Conservation (phyloP, 2,329 filamentous ascomycete species). For the Neoscytalidium dimidiatum region DNA sequence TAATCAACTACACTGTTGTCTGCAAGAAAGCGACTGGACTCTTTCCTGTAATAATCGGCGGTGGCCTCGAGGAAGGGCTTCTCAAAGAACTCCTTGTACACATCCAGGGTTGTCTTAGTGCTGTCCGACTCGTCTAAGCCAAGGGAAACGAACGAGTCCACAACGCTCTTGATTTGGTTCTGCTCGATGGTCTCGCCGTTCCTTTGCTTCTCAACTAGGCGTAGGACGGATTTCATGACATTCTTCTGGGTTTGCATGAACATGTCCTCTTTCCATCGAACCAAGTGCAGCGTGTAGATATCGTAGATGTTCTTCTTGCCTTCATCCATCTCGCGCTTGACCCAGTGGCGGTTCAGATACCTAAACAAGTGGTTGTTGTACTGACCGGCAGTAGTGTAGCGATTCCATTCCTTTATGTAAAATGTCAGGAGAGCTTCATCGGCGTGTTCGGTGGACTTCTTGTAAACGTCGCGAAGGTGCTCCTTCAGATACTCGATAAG, state of each 20-base stretch:
- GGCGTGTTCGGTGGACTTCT: constrained; percentile 73
- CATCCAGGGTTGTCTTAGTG: constrained; percentile 90
- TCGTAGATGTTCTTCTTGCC: constrained; percentile 98
- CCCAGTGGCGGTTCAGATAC: constrained; percentile 97
- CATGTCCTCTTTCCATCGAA: constrained; percentile 91
- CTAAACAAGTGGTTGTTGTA: constrained; percentile 97
- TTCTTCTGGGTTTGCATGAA: constrained; percentile 81
- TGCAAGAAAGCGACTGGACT: constrained; percentile 91
- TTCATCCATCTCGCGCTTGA: constrained; percentile 97
- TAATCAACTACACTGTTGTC: constrained; percentile 98
- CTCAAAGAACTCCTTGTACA: constrained; percentile 92
- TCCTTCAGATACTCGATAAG: constrained; percentile 80
- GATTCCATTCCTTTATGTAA: constrained; percentile 95
- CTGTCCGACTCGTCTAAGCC: constrained; percentile 92
- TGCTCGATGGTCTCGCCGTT: constrained; percentile 98
- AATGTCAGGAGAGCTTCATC: constrained; percentile 89
- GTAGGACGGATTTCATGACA: constrained; percentile 93
- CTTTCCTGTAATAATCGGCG: constrained; percentile 80
- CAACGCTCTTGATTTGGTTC: constrained; percentile 92
- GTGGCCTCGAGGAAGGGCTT: constrained; percentile 87
- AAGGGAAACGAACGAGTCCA: constrained; percentile 91
- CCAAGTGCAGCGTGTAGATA: constrained; percentile 94
- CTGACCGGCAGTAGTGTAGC: constrained; percentile 93
- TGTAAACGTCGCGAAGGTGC: constrained; percentile 72
- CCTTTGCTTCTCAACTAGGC: constrained; percentile 94